Evolutionary conservation across 2,329 filamentous ascomycete species (phyloP).

Genomic region (Cladosporium austrohemisphaericum): DNA sequence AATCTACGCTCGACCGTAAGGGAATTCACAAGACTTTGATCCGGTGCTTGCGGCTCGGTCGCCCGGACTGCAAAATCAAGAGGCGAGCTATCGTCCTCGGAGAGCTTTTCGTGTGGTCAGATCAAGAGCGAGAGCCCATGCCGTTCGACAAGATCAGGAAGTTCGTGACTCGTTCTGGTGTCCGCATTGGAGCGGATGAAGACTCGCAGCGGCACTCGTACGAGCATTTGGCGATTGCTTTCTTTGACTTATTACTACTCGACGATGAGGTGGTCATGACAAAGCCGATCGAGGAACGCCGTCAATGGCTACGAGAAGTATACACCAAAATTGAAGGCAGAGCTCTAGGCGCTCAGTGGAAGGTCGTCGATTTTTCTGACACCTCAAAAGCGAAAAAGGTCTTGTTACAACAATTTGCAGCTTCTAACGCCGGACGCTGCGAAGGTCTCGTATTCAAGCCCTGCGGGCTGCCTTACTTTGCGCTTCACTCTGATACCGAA

Average conservation of each 20-base stretch:
- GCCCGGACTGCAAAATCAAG: conserved; percentile 55
- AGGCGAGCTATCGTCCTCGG: conserved; percentile 74
- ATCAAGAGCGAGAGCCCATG: conserved; percentile 60
- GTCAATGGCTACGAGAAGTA: conserved; percentile 56
- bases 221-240: conserved; percentile 59
- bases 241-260: conserved; percentile 57
- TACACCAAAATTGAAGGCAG: conserved; percentile 56
- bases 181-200: conserved; percentile 61
- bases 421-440: conserved; percentile 60
- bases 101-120: conserved; percentile 75
- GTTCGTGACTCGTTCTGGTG: conserved; percentile 70
- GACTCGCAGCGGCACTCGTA: conserved; percentile 60
- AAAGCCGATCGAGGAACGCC: conserved; percentile 57
- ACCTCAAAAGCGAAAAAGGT: conserved; percentile 46
- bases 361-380: conserved; percentile 63
- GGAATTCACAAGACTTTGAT: conserved; percentile 62
- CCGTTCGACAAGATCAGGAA: conserved; percentile 81
- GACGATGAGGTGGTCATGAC: conserved; percentile 53
- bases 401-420: conserved; percentile 63
- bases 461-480: conserved; percentile 65
- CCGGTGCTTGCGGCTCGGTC: conserved; percentile 61
- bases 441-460: conserved; percentile 83
- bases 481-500: conserved; percentile 23
- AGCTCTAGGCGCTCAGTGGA: conserved; percentile 63
- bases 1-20: conserved; percentile 70